Conservation (phyloP, 192 early-diverging fungal genomes). For the Phlyctochytrium planicorne region DNA sequence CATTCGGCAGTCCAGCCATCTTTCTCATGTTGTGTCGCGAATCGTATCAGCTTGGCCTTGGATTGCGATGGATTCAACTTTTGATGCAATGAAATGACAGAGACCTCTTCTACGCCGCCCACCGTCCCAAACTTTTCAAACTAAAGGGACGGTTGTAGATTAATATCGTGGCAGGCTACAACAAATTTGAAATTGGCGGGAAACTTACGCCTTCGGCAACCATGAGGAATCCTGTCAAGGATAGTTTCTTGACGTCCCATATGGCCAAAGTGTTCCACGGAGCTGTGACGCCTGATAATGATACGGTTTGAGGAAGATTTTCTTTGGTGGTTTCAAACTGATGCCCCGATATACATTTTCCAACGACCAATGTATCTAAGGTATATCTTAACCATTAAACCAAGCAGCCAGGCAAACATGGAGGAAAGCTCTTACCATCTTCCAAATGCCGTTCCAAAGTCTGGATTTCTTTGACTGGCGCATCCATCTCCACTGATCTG, state of each 20-base stretch:
- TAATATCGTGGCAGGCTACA: no score
- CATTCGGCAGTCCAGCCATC: not conserved
- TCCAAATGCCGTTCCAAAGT: not conserved
- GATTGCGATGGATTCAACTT: not conserved
- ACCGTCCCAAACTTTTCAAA: constrained; percentile 1
- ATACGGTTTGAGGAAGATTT: not conserved
- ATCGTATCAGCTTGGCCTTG: constrained; percentile 5
- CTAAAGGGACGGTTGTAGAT: no score
- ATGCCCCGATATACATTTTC: constrained; percentile 6
- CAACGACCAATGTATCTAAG: constrained; percentile 5
- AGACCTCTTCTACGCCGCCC: constrained; percentile 10
- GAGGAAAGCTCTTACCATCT: not conserved
- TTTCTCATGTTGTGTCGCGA: not conserved
- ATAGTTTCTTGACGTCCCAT: constrained; percentile 14
- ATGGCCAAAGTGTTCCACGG: constrained; percentile 22
- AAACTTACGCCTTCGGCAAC: constrained; percentile 9
- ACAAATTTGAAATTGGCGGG: no score
- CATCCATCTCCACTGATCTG: not conserved
- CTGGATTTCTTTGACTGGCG: not conserved
- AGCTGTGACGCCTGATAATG: constrained; percentile 4
- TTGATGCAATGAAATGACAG: constrained; percentile 13
- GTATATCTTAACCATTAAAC: no score
- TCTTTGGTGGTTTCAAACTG: not conserved
- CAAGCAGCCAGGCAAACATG: not conserved
- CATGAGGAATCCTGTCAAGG: constrained; percentile 17